A percentile compares a stretch with the other conserved stretches of the same genome.
Conservation (phyloP, 345 rosid genomes). For the Dimocarpus longan region DNA sequence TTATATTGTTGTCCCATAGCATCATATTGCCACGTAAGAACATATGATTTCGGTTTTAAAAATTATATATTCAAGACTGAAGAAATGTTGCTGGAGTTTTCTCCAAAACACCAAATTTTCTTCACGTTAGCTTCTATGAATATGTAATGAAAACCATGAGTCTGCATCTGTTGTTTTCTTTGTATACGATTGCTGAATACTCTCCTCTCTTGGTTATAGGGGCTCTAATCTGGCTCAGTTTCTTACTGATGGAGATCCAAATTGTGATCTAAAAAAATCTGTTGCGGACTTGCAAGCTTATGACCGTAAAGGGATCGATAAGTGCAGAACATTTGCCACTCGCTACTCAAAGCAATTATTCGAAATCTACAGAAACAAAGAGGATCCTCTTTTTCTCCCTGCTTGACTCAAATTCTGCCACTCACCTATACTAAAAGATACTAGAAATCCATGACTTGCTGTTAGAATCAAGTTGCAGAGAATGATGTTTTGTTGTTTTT, state of each 20-base stretch:
- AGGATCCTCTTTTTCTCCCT: constrained; percentile 59
- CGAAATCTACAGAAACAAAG: constrained; percentile 58
- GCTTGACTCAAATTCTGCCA: neutral
- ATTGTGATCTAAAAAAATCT: constrained; percentile 60
- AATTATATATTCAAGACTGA: too few relatives aligned
- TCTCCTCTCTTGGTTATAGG: constrained; percentile 35
- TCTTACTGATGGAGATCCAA: constrained; percentile 57
- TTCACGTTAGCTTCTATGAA: neutral
- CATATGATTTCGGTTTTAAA: too few relatives aligned
- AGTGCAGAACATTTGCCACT: constrained; percentile 52
- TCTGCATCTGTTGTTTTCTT: neutral
- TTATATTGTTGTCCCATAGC: neutral
- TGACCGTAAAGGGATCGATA: constrained; percentile 41
- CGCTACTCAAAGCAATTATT: constrained; percentile 74
- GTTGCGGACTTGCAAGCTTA: constrained; percentile 48
- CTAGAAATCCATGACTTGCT: neutral
- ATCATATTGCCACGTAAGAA: too few relatives aligned
- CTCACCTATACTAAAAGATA: neutral
- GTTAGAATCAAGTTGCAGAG: constrained; percentile 1
- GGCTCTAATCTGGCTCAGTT: constrained; percentile 58
- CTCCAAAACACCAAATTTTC: neutral
- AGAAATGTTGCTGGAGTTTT: too few relatives aligned
- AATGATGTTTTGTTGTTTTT: neutral
- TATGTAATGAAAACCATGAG: neutral
- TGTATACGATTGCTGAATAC: neutral